Evolutionary conservation across 75 land plant species (phyloP).

Genomic region (Cunninghamia lanceolata): DNA sequence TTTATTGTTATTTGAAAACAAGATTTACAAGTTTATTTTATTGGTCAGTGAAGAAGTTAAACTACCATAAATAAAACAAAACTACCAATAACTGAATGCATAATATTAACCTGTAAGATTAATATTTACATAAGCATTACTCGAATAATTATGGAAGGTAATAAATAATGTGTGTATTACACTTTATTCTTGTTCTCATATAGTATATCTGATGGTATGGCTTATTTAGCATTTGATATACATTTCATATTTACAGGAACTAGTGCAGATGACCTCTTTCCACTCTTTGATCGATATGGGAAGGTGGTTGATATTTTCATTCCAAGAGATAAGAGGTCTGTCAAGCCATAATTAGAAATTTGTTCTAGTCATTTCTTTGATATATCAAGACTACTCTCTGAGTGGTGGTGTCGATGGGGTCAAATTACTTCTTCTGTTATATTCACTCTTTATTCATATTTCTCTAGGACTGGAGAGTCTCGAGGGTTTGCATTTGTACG

Average conservation of each 20-base stretch:
- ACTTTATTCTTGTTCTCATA: neutral
- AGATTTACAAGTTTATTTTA: too few species aligned
- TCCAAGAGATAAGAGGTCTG: constrained; percentile 68
- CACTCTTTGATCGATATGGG: constrained; percentile 93
- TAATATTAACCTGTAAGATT: too few species aligned
- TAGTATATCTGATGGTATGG: neutral
- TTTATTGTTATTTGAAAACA: too few species aligned
- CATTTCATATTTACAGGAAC: constrained; percentile 52
- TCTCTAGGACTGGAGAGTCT: constrained; percentile 90
- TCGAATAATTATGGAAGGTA: too few species aligned
- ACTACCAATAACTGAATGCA: too few species aligned
- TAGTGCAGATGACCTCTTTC: constrained; percentile 93
- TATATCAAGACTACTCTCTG: neutral
- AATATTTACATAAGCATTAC: too few species aligned
- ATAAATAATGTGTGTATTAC: too few species aligned
- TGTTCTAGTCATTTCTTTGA: neutral
- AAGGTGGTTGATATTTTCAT: constrained; percentile 97
- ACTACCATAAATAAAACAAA: too few species aligned
- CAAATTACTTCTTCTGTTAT: neutral
- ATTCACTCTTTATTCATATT: neutral
- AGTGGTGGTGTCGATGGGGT: neutral
- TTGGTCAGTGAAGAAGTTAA: too few species aligned
- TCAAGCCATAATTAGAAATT: neutral
- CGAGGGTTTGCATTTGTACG: constrained; percentile 98
- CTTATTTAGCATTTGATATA: neutral